Base-by-base conservation (phyloP, 2,329 filamentous ascomycete species). In the Chaetothyriales sp. region DNA sequence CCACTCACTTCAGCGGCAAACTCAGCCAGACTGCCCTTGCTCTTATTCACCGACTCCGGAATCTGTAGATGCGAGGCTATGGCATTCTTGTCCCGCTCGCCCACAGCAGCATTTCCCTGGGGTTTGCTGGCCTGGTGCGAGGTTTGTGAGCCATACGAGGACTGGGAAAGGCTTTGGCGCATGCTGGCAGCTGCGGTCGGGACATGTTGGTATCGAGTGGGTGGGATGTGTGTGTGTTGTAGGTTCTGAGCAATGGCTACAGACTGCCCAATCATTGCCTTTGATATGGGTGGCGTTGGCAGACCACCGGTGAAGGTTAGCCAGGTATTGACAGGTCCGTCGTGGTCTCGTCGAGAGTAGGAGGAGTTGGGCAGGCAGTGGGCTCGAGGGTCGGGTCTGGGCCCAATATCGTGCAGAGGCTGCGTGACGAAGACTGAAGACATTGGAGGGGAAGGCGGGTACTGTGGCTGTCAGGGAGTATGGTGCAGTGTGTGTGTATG, bases 1-100 rank as follows among this genome's bases (percentile, higher is more conserved):
- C 32, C 32, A 39, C 32, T 39, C 32, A 39, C 32, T 15, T 88
- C 79, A 51, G 87, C 86, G 49, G 86, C 84, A 65, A 94, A 88
- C 62, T 92, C 85, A 8, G 86, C 77, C 58, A 95, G 66, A 62
- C 78, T 89, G 6, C 86, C 85, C 45, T 84, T 84, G 59, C 76
- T 80, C 32, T 80, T 73, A 61, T 82, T 87, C 62, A 94, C 87
- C 39, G 85, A 82, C 44, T 74, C 71, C 5, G 87, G 86, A 43
- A 93, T 81, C 60, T 83, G 79, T 39, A 90, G 71, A 61, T 73
- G 72, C 3, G 72, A 67, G 26, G 70, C 69, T 54, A 73, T 73
- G 10, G 67, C 63, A 45, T 62, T 68, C 26, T 32, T 46, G 18
- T 50, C 51, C 26, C 51, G 18, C 42, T 43, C 44, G 44, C 53